Base-by-base conservation (phyloP, 2,329 filamentous ascomycete genomes). In the Ceratocystiopsis sp. region DNA sequence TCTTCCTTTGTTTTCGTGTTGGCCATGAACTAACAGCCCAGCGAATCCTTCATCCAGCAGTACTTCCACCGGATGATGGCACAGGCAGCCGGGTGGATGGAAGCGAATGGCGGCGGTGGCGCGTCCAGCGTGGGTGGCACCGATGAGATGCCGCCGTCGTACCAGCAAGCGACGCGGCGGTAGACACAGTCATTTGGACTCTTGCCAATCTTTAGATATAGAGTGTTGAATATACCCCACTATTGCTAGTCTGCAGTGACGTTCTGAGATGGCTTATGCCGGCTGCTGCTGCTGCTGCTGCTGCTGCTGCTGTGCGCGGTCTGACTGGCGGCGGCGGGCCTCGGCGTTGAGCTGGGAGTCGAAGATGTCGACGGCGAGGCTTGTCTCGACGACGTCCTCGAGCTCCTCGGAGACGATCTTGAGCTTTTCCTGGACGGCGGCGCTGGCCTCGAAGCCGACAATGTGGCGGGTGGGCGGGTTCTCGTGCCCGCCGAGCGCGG, bases 401-500 rank as follows among this genome's bases (percentile, higher is more conserved):
- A 96, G 64, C 63, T 96, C 91, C 58, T 96, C 87, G 49, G 85
- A 93, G 3, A 95, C 84, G 2, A 86, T 95, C 65, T 93, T 94
- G 44, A 98, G 65, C 63, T 96, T 96, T 62, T 96, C 91, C 59
- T 89, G 93, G 35, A 96, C 89, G 36, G 83, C 83, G 7, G 76
- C 71, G 13, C 89, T 81, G 1, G 84, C 89, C 59, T 96, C 91
- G 43, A 81, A 76, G 0, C 91, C 89, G 2, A 96, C 87, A 53
- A 96, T 95, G 57, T 96, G 89, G 32, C 91, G 70, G 1, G 86
- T 84, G 0, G 91, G 91, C 2, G 91, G 91, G 58, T 96, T 96
- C 57, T 95, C 87, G 57, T 95, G 87, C 0, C 89, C 91, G 0
- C 86, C 91, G 52, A 96, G 94, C 0, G 87, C 85, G 14, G 82